Evolutionary conservation across 768 basidiomycete genomes (phyloP), one percentile per base, ranked within the genome.

Genomic region (Pisolithus orientalis): DNA sequence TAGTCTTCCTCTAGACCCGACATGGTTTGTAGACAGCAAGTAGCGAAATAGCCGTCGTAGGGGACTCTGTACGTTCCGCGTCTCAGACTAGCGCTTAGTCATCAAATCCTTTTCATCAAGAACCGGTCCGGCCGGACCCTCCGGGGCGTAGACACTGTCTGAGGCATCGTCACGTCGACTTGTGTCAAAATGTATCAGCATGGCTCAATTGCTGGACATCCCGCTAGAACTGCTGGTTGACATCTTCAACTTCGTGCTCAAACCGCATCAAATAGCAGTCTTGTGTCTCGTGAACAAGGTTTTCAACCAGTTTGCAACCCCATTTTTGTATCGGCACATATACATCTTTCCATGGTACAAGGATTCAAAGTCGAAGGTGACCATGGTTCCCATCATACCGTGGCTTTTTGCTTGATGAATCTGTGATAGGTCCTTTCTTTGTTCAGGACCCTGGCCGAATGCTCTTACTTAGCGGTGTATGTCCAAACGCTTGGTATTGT

Each of bases 311-410:
- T 82, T 82, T 56, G 75, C 82, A 0, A 64, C 70, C 2, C 70
- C 75, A 9, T 55, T 65, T 28, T 71, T 91, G 24, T 92, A 91
- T 58, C 70, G 75, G 25, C 71, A 74, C 11, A 73, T 83, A 16
- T 75, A 71, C 42, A 80, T 90, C 43, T 84, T 82, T 65, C 75
- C 86, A 14, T 89, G 87, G 88, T 80, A 88, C 51, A 83, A 71
- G 57, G 76, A 82, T 31, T 76, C 75, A 13, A 90, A 86, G 61
- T 61, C 59, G 8, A 85, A 77, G 74, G 87, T 83, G 57, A 11
- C 63, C 54, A 39, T 47, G 4, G 4, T 14, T 13, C 11, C 14
- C 11, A 44, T 17, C 40, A 45, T 50, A 34, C 45, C 25, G 13
- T 29, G 44, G 47, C 34, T 42, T 6, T 3, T 37, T 14, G 9